Evolutionary conservation across 2,329 filamentous ascomycete genomes (phyloP), one percentile per base, ranked within the genome.

Genomic region (Rugonectria rugulosa): DNA sequence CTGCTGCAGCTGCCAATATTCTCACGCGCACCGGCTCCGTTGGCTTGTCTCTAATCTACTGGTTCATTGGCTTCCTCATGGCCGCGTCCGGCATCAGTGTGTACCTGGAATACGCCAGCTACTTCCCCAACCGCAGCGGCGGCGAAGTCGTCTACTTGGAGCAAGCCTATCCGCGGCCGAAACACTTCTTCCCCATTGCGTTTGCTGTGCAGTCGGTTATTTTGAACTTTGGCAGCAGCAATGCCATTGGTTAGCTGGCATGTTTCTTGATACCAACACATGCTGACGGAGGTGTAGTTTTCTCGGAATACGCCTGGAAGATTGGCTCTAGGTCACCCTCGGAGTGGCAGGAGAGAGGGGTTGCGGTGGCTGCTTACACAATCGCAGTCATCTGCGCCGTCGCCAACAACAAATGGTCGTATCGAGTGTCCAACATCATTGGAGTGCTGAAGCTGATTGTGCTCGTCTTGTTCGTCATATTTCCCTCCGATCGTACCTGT

Each of bases 81-180:
- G 80, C 84, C 0, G 67, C 77, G 1, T 77, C 82, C 4, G 80
- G 80, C 5, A 76, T 88, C 9, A 72, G 78, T 0, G 80, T 87
- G 0, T 89, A 88, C 60, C 79, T 89, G 19, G 87, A 90, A 64
- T 82, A 83, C 14, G 81, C 85, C 0, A 78, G 83, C 1, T 89
- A 85, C 61, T 90, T 89, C 57, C 86, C 87, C 2, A 88, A 82
- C 66, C 81, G 87, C 15, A 88, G 83, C 5, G 87, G 87, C 1
- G 80, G 81, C 1, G 85, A 89, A 65, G 86, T 87, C 1, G 87
- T 87, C 0, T 89, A 88, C 60, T 77, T 90, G 1, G 87, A 90
- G 64, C 87, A 90, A 67, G 83, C 85, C 0, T 90, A 82, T 60
- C 86, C 86, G 1, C 77, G 84, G 3, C 87, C 87, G 1, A 81